Evolutionary conservation across 2,329 filamentous ascomycete genomes (phyloP).

Genomic region (Lasiodiplodia sp.): DNA sequence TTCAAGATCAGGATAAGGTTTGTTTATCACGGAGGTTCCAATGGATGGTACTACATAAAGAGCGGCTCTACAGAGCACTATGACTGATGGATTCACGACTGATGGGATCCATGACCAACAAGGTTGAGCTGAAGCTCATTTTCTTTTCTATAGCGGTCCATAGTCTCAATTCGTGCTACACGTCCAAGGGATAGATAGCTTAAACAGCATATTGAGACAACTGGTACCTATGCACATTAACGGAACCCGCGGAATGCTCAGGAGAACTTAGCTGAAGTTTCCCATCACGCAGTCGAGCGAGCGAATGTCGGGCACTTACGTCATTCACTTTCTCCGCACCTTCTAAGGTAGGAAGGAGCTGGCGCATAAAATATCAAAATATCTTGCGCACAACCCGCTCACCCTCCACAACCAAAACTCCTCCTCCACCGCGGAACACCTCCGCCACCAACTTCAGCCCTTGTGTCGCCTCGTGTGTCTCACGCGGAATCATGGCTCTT

Average conservation of each 20-base stretch:
- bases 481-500: not conserved
- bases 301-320: accelerated
- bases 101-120: not conserved
- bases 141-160: not conserved
- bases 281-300: too few relatives aligned
- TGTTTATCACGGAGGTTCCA: not conserved
- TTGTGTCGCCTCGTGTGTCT: not conserved
- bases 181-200: not conserved
- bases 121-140: not conserved
- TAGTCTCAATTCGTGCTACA: not conserved
- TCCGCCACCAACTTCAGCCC: too few relatives aligned
- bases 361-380: too few relatives aligned
- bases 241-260: not conserved
- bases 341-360: not conserved
- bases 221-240: not conserved
- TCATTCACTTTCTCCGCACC: not conserved
- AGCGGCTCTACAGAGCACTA: not conserved
- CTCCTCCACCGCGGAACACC: too few relatives aligned
- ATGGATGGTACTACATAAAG: not conserved
- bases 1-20: not conserved
- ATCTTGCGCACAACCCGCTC: not conserved
- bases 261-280: not conserved
- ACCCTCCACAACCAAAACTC: not conserved
- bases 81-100: not conserved
- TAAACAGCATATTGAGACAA: not conserved